These are phyloP conservation scores for Komagataella pastoris DNA, from an alignment of 805 yeast genomes.

Conservation along the genomic window DNA sequence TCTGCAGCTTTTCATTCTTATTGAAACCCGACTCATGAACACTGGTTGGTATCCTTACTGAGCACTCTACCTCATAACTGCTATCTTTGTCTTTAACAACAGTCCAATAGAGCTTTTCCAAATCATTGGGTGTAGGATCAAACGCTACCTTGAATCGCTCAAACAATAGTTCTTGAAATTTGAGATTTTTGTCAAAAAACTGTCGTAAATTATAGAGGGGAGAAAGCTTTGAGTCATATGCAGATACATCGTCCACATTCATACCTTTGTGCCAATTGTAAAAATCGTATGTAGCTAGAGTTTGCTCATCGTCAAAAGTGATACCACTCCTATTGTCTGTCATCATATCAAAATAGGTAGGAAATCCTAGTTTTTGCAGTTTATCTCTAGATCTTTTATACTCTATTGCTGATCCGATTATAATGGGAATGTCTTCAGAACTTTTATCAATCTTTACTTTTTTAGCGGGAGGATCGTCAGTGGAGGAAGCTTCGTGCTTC, in stretches of 20 bases:
- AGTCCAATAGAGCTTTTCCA: slow-evolving; percentile 32
- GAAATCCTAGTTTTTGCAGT: slow-evolving; percentile 33
- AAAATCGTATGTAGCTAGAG: slow-evolving; percentile 27
- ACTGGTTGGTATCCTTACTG: slow-evolving; percentile 17
- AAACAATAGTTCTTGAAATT: slow-evolving; percentile 20
- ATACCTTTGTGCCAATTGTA: slow-evolving; percentile 28
- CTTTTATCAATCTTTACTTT: not conserved
- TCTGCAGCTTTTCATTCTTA: slow-evolving; percentile 4
- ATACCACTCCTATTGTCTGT: slow-evolving; percentile 28
- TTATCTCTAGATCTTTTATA: slow-evolving; percentile 12
- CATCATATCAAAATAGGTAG: slow-evolving; percentile 31
- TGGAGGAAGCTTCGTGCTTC: not conserved
- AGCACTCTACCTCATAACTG: slow-evolving; percentile 22
- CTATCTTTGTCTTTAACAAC: slow-evolving; percentile 15
- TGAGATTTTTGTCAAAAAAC: slow-evolving; percentile 41
- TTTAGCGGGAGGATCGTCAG: slow-evolving; percentile 1
- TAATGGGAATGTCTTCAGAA: slow-evolving; percentile 17
- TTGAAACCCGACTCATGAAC: slow-evolving; percentile 28
- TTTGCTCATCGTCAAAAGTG: slow-evolving; percentile 17
- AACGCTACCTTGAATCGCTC: slow-evolving; percentile 1
- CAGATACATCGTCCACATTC: slow-evolving; percentile 23
- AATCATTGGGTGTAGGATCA: not conserved
- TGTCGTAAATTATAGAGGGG: slow-evolving; percentile 42
- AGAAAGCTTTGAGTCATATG: slow-evolving; percentile 25
- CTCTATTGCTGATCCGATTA: slow-evolving; percentile 31